Evolutionary conservation across 2,329 filamentous ascomycete species (phyloP), one percentile per base, ranked within the genome.

Genomic region (Hawksworthiomyces lignivorus): DNA sequence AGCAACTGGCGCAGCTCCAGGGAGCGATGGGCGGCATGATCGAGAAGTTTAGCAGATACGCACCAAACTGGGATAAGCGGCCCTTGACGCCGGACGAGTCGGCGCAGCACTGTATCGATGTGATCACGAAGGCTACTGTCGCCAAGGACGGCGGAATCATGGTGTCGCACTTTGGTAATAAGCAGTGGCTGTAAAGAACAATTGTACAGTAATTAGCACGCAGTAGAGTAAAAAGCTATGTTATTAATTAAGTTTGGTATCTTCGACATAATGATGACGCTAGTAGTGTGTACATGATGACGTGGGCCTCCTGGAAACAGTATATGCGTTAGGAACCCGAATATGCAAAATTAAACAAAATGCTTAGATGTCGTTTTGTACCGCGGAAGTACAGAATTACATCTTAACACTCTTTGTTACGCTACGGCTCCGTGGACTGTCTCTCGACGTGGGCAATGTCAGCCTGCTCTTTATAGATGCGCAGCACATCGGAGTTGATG

Each of bases 121-220:
- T 69, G 20, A 47, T 60, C 1, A 21, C 52, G 4, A 59, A 57
- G 12, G 56, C 62, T 2, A 72, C 61, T 21, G 54, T 77, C 8
- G 65, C 69, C 35, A 60, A 67, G 0, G 49, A 68, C 50, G 72
- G 62, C 2, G 76, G 77, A 3, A 54, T 59, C 0, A 77, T 75
- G 49, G 48, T 80, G 1, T 74, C 72, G 21, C 75, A 81, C 27
- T 51, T 63, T 43, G 72, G 74, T 4, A 72, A 62, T 48, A 69
- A 73, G 56, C 61, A 68, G 41, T 77, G 72, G 73, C 33, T 77
- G 8, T 76, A 41, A 48, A 38, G n/a, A n/a, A n/a, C n/a, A n/a
- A n/a, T n/a, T n/a, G n/a, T n/a, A n/a, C n/a, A n/a, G n/a, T n/a
- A n/a, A n/a, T n/a, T n/a, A n/a, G n/a, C n/a, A n/a, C n/a, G n/a